A percentile compares a stretch with the other conserved stretches of the same genome.
Conservation (phyloP, 2,329 filamentous ascomycete genomes). For the Pyrenophora teres region DNA sequence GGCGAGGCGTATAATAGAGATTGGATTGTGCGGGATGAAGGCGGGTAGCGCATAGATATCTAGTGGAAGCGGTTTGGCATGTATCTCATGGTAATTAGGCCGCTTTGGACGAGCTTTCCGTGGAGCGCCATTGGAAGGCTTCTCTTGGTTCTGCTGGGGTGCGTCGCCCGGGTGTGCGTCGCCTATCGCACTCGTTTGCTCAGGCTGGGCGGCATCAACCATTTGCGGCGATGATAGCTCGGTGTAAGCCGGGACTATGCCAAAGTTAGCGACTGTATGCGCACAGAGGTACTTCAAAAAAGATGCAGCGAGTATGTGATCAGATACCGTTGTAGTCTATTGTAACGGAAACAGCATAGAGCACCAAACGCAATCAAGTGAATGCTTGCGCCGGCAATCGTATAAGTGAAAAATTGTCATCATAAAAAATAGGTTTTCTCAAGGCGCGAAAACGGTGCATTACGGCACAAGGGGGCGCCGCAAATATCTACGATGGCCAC, state of each 20-base stretch:
- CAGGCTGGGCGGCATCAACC: constrained; percentile 16
- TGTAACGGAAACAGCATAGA: constrained; percentile 42
- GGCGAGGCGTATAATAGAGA: constrained; percentile 81
- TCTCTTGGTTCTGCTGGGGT: constrained; percentile 15
- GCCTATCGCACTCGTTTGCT: constrained; percentile 12
- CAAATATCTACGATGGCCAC: neutral
- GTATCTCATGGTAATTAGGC: constrained; percentile 73
- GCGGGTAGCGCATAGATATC: constrained; percentile 81
- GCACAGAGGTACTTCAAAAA: neutral
- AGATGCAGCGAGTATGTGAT: constrained; percentile 16
- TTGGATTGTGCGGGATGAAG: constrained; percentile 89
- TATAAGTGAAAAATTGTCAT: constrained; percentile 38
- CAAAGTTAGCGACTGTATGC: constrained; percentile 12
- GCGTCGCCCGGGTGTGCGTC: constrained; percentile 11
- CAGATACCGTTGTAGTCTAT: constrained; percentile 51
- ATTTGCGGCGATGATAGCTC: constrained; percentile 16
- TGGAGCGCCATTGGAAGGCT: constrained; percentile 22
- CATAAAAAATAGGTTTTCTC: constrained; percentile 15
- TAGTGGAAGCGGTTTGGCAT: constrained; percentile 79
- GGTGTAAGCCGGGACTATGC: constrained; percentile 17
- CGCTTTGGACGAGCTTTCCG: constrained; percentile 38
- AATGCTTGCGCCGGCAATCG: constrained; percentile 33
- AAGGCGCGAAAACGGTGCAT: neutral
- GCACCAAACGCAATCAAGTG: constrained; percentile 36
- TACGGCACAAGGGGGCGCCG: too few relatives aligned